phyloP scores from a whole-genome alignment of 31 red algal species.

The Odonthalia washingtoniensis region DNA sequence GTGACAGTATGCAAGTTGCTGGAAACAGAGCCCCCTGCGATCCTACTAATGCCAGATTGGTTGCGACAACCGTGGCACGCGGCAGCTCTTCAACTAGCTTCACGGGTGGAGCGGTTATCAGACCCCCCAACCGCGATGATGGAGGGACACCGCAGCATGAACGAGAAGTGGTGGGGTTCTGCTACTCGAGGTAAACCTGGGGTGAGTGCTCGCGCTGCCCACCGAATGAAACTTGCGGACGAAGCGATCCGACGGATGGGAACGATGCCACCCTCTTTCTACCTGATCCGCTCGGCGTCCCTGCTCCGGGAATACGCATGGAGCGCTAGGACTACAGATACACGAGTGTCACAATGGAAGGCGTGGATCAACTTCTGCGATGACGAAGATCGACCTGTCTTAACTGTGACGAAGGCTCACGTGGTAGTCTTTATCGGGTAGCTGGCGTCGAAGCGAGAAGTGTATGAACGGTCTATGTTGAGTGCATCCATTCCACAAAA shows the following conservation, averaged over 20 bases:
- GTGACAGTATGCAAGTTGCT: background rate
- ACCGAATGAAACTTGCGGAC: constrained; percentile 4
- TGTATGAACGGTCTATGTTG: background rate
- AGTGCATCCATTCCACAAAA: constrained; percentile 25
- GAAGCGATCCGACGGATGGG: background rate
- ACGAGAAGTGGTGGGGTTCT: no score
- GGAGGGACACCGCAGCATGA: no score
- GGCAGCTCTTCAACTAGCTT: background rate
- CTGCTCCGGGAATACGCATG: constrained; percentile 21
- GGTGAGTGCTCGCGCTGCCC: background rate
- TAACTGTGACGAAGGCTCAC: constrained; percentile 40
- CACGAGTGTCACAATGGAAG: constrained; percentile 26
- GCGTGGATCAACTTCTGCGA: constrained; percentile 16
- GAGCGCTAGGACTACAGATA: constrained; percentile 20
- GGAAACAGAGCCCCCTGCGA: background rate
- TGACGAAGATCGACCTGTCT: background rate
- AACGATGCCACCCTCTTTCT: background rate
- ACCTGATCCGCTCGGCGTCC: background rate
- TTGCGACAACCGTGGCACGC: constrained; percentile 28
- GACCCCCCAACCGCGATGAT: background rate
- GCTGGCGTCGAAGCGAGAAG: constrained; percentile 12
- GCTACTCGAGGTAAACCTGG: no score
- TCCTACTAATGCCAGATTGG: constrained; percentile 33
- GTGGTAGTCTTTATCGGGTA: constrained; percentile 33
- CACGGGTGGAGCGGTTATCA: background rate